phyloP scores from a whole-genome alignment of 2,329 filamentous ascomycete genomes.

The Pochonia chlamydosporia region DNA sequence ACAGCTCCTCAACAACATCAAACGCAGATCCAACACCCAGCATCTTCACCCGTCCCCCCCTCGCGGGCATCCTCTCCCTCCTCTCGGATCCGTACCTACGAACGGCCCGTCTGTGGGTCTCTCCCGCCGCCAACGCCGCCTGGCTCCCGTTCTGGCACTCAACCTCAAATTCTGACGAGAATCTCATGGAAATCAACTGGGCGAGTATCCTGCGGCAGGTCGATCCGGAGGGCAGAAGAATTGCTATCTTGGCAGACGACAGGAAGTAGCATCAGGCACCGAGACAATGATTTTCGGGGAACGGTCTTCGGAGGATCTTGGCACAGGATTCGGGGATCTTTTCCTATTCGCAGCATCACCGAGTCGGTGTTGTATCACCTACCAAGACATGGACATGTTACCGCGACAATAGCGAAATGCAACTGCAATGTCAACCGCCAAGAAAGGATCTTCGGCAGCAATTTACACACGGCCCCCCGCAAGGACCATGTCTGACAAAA shows the following conservation, averaged over 20 bases:
- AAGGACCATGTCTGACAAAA: no score
- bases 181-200: constrained; percentile 3
- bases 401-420: no score
- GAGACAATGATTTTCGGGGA: no score
- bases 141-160: constrained; percentile 9
- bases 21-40: constrained; percentile 9
- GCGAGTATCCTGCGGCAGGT: background rate
- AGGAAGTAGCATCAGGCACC: no score
- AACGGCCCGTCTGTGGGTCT: constrained; percentile 31
- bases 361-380: no score
- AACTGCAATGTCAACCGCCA: no score
- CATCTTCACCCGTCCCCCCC: constrained; percentile 21
- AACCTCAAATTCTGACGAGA: constrained; percentile 10
- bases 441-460: no score
- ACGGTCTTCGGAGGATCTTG: no score
- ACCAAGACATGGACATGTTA: no score
- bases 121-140: constrained; percentile 23
- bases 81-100: constrained; percentile 40
- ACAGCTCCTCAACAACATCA: background rate
- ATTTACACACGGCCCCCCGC: no score
- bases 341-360: no score
- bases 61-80: constrained; percentile 31
- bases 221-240: constrained; percentile 1
- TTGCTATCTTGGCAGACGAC: background rate
- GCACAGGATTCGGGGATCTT: no score